These are phyloP conservation scores for Quercus dentata DNA, from an alignment of 306 rosid species.

Conservation along the genomic window DNA sequence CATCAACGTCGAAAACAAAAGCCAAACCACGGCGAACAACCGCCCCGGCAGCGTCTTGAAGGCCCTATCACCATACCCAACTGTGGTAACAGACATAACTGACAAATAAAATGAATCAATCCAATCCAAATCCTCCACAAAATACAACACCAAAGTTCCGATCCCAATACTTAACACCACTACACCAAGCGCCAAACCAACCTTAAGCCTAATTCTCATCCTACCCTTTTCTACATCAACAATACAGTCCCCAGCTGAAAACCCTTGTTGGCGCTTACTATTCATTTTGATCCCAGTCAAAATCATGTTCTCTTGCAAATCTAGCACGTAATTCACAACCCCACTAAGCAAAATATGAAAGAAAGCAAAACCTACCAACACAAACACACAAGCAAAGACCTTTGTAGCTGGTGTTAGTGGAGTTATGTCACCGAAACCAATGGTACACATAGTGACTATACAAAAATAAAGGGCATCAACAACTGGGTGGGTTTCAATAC, in stretches of 20 bases:
- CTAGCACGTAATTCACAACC: conserved; percentile 67
- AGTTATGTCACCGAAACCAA: conserved; percentile 79
- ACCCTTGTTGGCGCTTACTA: conserved; percentile 15
- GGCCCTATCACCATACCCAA: conserved; percentile 81
- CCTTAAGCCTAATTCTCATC: conserved; percentile 83
- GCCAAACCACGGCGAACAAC: conserved; percentile 73
- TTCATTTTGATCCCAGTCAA: conserved; percentile 48
- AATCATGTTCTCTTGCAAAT: conserved; percentile 64
- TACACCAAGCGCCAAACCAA: conserved; percentile 80
- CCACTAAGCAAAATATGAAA: conserved; percentile 70
- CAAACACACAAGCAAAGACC: conserved; percentile 66
- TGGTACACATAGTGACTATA: conserved; percentile 85
- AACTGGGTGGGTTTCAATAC: conserved; percentile 60
- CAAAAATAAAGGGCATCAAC: conserved; percentile 83
- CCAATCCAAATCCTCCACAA: conserved; percentile 58
- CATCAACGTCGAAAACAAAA: conserved; percentile 69
- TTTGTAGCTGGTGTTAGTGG: conserved; percentile 57
- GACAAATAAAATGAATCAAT: conserved; percentile 70
- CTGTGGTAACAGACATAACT: conserved; percentile 82
- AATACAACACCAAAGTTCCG: conserved; percentile 57
- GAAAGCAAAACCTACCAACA: conserved; percentile 79
- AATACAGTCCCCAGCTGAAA: conserved; percentile 58
- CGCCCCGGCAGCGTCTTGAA: conserved; percentile 68
- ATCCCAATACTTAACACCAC: conserved; percentile 71
- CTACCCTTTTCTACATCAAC: conserved; percentile 82